Evolutionary conservation across 768 basidiomycete genomes (phyloP), one percentile per base, ranked within the genome.

Genomic region (Baorangia bicolor): DNA sequence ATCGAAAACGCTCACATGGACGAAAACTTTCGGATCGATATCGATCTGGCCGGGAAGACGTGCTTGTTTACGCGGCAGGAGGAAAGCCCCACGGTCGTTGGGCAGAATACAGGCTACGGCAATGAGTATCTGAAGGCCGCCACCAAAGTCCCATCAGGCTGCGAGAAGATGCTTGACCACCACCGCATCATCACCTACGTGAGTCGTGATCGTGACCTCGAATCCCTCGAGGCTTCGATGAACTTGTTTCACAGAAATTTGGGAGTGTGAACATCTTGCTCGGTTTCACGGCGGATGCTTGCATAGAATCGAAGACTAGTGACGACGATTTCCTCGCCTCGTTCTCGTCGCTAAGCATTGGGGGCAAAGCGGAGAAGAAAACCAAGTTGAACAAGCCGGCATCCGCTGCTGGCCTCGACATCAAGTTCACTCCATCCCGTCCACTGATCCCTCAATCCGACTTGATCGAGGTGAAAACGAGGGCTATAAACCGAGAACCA

Each of bases 181-280:
- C 81, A 87, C 62, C 77, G 87, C 23, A 81, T 87, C 53, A 68
- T 88, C 12, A 74, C 71, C 59, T 88, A 87, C 56, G 88, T 88
- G 67, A 70, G 85, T 68, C 16, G 12, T 45, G 11, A 2, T 39
- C 30, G 18, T 31, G 21, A 37, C 16, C 14, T 43, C 4, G 49
- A 25, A 20, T 43, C 10, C 14, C 2, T 1, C 9, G 5, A 30
- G 13, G 31, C 23, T 11, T n/a, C n/a, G 41, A 56, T 23, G 28
- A 39, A 11, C 14, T 13, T 40, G 20, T 27, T 12, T 16, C 20
- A 33, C 53, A 89, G 87, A 79, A 82, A 64, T 69, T 87, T 30
- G 78, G 77, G 53, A 83, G 80, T 3, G 57, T 88, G 45, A 81
- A 80, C 25, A 74, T 87, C 64, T 69, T 87, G 20, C 78, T 87